These are phyloP conservation scores for Termitomyces sp. DNA, from an alignment of 768 basidiomycete species.

Conservation along the genomic window DNA sequence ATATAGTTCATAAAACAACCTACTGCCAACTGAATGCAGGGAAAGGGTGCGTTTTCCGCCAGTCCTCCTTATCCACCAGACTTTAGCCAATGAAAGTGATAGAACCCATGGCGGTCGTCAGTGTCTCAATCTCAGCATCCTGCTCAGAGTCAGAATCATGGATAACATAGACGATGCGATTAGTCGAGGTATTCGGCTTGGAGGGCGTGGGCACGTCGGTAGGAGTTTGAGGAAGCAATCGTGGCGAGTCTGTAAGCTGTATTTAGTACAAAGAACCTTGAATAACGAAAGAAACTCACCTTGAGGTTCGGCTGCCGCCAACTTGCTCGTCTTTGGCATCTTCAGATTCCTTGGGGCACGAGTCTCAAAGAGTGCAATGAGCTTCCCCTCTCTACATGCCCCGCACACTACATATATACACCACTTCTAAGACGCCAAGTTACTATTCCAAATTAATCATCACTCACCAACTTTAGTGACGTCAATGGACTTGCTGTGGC, in stretches of 20 bases:
- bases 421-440: neutral
- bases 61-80: neutral
- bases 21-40: neutral
- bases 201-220: neutral
- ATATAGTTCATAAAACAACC: neutral
- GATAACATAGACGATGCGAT: slow-evolving; percentile 4
- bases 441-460: neutral
- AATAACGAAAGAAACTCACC: slow-evolving; percentile 27
- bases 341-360: slow-evolving; percentile 29
- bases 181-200: neutral
- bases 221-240: slow-evolving; percentile 9
- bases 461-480: slow-evolving; percentile 60
- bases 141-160: slow-evolving; percentile 22
- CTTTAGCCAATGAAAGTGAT: slow-evolving; percentile 11
- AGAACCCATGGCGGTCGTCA: slow-evolving; percentile 24
- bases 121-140: slow-evolving; percentile 31
- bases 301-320: slow-evolving; percentile 41
- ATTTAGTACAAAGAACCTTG: neutral
- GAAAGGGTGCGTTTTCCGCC: neutral
- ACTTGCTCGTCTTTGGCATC: slow-evolving; percentile 35
- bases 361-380: slow-evolving; percentile 54
- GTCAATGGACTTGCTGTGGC: slow-evolving; percentile 70
- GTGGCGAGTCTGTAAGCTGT: slow-evolving; percentile 31
- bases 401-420: slow-evolving; percentile 53
- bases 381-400: slow-evolving; percentile 55